These are phyloP conservation scores for Mimosa pudica DNA, from an alignment of 306 rosid genomes.

Conservation along the genomic window DNA sequence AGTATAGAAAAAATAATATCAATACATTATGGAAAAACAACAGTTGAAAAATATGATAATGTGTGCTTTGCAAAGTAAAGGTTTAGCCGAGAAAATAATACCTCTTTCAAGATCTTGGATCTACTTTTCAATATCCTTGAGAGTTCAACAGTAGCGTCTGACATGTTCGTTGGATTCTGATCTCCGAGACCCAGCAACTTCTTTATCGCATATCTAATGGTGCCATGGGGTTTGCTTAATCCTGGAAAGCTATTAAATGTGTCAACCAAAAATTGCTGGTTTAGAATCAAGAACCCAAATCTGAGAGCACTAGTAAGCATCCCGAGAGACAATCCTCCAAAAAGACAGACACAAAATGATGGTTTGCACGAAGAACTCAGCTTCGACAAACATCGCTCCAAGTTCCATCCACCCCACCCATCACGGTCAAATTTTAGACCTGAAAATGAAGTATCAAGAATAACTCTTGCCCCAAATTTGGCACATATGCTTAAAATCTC, in stretches of 20 bases:
- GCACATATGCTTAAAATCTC: conserved; percentile 67
- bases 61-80: not conserved
- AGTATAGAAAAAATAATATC: not conserved
- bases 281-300: conserved; percentile 80
- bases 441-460: conserved; percentile 88
- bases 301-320: conserved; percentile 76
- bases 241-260: conserved; percentile 76
- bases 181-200: conserved; percentile 72
- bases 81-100: conserved; percentile 31
- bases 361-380: conserved; percentile 53
- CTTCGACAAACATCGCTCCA: conserved; percentile 63
- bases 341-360: conserved; percentile 74
- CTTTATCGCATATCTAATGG: conserved; percentile 84
- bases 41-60: not conserved
- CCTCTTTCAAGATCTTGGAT: conserved; percentile 81
- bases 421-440: conserved; percentile 85
- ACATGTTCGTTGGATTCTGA: conserved; percentile 63
- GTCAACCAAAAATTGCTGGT: conserved; percentile 61
- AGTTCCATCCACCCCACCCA: conserved; percentile 87
- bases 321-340: conserved; percentile 86
- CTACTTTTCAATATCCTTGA: conserved; percentile 58
- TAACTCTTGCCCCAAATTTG: conserved; percentile 82
- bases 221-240: conserved; percentile 80
- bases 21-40: not conserved
- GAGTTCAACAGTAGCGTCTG: conserved; percentile 64